Conservation (phyloP, 2,329 filamentous ascomycete species). For the Venturia aucupariae region DNA sequence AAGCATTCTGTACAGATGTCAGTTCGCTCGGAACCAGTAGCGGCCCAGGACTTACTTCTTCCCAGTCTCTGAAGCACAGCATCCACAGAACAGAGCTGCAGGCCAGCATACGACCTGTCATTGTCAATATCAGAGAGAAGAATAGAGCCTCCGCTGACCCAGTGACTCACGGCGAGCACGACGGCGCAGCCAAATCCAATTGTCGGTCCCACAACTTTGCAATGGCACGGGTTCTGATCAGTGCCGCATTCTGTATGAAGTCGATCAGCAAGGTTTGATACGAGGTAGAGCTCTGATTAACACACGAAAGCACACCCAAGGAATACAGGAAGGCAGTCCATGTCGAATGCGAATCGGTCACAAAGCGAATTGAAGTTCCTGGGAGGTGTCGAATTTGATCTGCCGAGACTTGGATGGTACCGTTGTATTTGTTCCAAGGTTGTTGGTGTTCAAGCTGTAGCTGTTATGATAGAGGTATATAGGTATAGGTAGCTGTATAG, state of each 20-base stretch:
- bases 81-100: conserved; percentile 47
- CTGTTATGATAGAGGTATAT: not conserved
- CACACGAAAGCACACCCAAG: conserved; percentile 2
- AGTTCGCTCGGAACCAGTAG: conserved; percentile 16
- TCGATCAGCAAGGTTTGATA: not conserved
- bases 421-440: too few relatives aligned
- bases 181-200: conserved; percentile 42
- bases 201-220: conserved; percentile 48
- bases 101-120: conserved; percentile 45
- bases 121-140: not conserved
- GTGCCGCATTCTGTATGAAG: conserved; percentile 23
- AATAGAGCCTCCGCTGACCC: conserved; percentile 9
- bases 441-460: too few relatives aligned
- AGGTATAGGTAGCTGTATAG: not conserved
- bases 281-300: not conserved
- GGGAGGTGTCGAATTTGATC: not conserved
- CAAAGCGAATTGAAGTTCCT: not conserved
- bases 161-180: conserved; percentile 38
- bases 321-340: conserved; percentile 2
- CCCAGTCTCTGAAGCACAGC: conserved; percentile 44
- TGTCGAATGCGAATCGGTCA: not conserved
- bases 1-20: conserved; percentile 34
- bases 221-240: conserved; percentile 48
- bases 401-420: not conserved
- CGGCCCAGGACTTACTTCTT: conserved; percentile 36